A percentile compares a stretch with the other conserved stretches of the same genome.
phyloP scores from a whole-genome alignment of 305 asterid species.

The Fraxinus angustifolia region DNA sequence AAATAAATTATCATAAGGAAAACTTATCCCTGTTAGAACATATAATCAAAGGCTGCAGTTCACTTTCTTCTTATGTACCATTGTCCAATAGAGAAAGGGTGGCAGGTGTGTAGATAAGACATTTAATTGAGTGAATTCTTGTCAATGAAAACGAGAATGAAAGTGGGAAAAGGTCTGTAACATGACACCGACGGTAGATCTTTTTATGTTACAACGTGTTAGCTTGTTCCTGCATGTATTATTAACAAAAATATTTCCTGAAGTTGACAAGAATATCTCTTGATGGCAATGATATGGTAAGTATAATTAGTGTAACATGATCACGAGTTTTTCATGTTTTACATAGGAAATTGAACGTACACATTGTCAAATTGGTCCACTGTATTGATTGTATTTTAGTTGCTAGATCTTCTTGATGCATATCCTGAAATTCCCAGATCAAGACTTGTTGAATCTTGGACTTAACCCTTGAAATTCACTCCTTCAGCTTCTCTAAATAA shows the following conservation, averaged over 20 bases:
- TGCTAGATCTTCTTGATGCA: neutral
- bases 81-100: neutral
- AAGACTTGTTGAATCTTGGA: neutral
- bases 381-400: neutral
- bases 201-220: neutral
- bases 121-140: neutral
- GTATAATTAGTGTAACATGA: neutral
- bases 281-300: neutral
- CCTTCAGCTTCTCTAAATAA: neutral
- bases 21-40: neutral
- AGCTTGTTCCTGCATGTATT: neutral
- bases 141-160: neutral
- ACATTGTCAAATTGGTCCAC: neutral
- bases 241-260: neutral
- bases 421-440: neutral
- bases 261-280: neutral
- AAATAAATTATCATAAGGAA: neutral
- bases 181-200: neutral
- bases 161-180: neutral
- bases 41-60: neutral
- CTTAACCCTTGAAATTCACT: neutral
- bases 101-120: neutral
- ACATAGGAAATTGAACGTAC: neutral
- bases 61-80: neutral
- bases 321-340: neutral